These are phyloP conservation scores for Rubroshorea leprosula DNA, from an alignment of 345 rosid genomes.

Conservation along the genomic window DNA sequence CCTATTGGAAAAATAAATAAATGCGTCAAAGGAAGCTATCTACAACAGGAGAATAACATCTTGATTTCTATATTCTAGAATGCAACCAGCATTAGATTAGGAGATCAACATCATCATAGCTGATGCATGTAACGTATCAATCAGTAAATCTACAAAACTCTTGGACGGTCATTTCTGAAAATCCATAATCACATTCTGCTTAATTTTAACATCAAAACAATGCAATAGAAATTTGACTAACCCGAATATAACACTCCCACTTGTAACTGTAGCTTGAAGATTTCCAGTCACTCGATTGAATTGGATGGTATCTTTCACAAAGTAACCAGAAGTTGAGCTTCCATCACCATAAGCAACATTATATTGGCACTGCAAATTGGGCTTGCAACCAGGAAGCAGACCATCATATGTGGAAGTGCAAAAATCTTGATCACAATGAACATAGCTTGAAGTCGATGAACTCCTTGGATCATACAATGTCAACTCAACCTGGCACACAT, in stretches of 20 bases:
- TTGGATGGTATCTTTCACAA: constrained; percentile 47
- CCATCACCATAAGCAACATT: constrained; percentile 70
- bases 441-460: constrained; percentile 37
- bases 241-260: constrained; percentile 65
- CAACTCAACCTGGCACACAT: constrained; percentile 41
- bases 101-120: no score
- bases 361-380: constrained; percentile 44
- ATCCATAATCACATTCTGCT: no score
- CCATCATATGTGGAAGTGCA: constrained; percentile 41
- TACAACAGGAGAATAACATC: not conserved
- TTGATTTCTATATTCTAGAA: no score
- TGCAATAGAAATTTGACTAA: constrained; percentile 30
- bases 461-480: constrained; percentile 42
- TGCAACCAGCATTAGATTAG: no score
- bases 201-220: no score
- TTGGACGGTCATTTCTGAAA: no score
- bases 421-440: constrained; percentile 51
- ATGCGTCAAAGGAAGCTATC: not conserved
- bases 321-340: constrained; percentile 65
- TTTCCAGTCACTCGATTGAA: constrained; percentile 52
- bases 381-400: constrained; percentile 44
- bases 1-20: no score
- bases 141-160: no score
- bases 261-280: constrained; percentile 34
- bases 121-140: no score